Percentiles rank a stretch among this genome's conserved stretches.
Evolutionary conservation across 352 stramenopile genomes (phyloP).

Genomic region (Globisporangium sylvaticum): DNA sequence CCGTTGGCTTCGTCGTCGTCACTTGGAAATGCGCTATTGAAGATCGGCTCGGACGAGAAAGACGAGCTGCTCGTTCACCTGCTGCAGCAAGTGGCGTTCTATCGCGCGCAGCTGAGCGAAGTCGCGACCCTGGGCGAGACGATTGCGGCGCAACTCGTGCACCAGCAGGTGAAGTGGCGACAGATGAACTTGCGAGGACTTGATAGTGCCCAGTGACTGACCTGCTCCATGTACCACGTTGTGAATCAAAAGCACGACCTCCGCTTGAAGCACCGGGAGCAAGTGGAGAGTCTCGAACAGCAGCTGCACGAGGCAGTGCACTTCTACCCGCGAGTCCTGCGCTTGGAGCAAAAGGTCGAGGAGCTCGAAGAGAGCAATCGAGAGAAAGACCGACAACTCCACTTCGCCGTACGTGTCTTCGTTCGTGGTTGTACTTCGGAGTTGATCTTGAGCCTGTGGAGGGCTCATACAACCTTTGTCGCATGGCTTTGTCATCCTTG

Average conservation of each 20-base stretch:
- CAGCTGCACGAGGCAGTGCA: constrained; percentile 45
- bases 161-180: constrained; percentile 44
- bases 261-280: constrained; percentile 39
- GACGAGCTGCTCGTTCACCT: constrained; percentile 49
- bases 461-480: neutral
- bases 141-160: constrained; percentile 61
- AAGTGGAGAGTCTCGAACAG: constrained; percentile 34
- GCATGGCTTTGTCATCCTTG: neutral
- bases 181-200: too few relatives aligned
- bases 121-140: constrained; percentile 55
- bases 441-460: neutral
- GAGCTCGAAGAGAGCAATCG: constrained; percentile 36
- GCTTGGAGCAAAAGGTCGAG: constrained; percentile 36
- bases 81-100: constrained; percentile 32
- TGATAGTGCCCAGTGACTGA: too few relatives aligned
- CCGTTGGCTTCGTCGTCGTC: neutral
- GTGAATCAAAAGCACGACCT: constrained; percentile 41
- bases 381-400: constrained; percentile 58
- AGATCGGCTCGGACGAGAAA: constrained; percentile 55
- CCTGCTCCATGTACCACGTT: too few relatives aligned
- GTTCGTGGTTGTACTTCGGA: too few relatives aligned
- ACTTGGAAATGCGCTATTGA: constrained; percentile 28
- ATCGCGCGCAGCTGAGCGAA: constrained; percentile 41
- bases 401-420: constrained; percentile 45
- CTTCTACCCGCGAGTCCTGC: constrained; percentile 42